Evolutionary conservation across 768 basidiomycete species (phyloP), one percentile per base, ranked within the genome.

Genomic region (Boletus pseudo-olivaceus): DNA sequence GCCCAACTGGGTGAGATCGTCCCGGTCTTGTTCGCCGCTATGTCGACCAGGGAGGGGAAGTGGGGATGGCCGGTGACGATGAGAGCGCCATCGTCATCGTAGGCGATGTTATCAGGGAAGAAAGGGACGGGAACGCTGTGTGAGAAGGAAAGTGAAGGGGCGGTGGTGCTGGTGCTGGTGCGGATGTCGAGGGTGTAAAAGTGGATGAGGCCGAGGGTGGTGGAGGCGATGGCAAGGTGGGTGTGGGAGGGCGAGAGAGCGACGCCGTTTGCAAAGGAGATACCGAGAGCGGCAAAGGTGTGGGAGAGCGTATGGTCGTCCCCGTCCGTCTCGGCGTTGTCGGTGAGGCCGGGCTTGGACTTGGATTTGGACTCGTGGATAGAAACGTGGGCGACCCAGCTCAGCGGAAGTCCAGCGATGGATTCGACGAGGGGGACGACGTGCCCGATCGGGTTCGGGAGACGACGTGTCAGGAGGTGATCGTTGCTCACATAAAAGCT

Each of bases 401-500:
- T 67, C 8, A 86, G 64, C 0, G 88, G 88, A 1, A 88, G 72
- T 6, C 67, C 79, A 4, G 84, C 67, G 17, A 83, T 1, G 5
- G 81, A 76, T 63, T 90, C 88, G 49, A 78, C 40, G 34, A 83
- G 7, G 2, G 87, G 81, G 0, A 83, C 60, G 26, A 83, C 52
- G 39, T 70, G 68, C 9, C 82, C 82, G n/a, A 85, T 37, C 10
- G 62, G 60, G 32, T 68, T 62, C 0, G 83, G 82, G 19, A 83
- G 71, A 14, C 88, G 82, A 8, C 84, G 78, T 3, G 85, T 88
- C 62, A 87, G 65, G 34, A 80, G 68, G 61, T 90, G 88, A 65
- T 90, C 88, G 63, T 90, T 86, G 39, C 80, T 80, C 46, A 90
- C 77, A 62, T 84, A 89, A 67, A 90, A 89, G 1, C 84, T 80